These are phyloP conservation scores for Discostella stelligera DNA, from an alignment of 352 stramenopile species.

Conservation along the genomic window DNA sequence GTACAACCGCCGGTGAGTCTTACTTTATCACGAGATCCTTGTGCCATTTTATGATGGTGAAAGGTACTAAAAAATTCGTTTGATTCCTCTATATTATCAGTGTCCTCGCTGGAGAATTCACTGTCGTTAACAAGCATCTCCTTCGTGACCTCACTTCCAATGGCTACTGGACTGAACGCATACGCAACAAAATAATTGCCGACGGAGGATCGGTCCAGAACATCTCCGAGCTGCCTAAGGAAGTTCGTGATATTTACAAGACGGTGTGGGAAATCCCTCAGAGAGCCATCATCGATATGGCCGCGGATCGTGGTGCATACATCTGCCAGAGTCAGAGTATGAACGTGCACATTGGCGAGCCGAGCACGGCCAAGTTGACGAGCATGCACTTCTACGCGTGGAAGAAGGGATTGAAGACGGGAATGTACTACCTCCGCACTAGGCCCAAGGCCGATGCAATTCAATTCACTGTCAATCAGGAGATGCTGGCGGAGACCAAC, in stretches of 20 bases:
- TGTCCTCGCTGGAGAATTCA: slow-evolving; percentile 98
- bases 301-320: slow-evolving; percentile 96
- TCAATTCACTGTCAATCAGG: slow-evolving; percentile 99
- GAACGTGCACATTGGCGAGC: slow-evolving; percentile 98
- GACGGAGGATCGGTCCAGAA: slow-evolving; percentile 95
- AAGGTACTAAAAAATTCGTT: not conserved
- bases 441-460: slow-evolving; percentile 98
- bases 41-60: not conserved
- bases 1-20: slow-evolving; percentile 92
- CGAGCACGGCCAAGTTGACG: slow-evolving; percentile 96
- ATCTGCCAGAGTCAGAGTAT: slow-evolving; percentile 95
- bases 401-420: slow-evolving; percentile 99
- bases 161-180: slow-evolving; percentile 94
- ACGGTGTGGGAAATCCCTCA: slow-evolving; percentile 99
- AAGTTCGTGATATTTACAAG: slow-evolving; percentile 96
- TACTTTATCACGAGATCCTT: not conserved
- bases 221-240: slow-evolving; percentile 81
- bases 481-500: slow-evolving; percentile 78
- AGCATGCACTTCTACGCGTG: slow-evolving; percentile 99
- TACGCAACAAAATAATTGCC: slow-evolving; percentile 98
- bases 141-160: slow-evolving; percentile 95
- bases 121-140: slow-evolving; percentile 99
- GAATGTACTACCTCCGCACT: slow-evolving; percentile 99
- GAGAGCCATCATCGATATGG: slow-evolving; percentile 95
- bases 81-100: not conserved